Conservation (phyloP, 257 asterid species). For the Orobanche coerulescens region DNA sequence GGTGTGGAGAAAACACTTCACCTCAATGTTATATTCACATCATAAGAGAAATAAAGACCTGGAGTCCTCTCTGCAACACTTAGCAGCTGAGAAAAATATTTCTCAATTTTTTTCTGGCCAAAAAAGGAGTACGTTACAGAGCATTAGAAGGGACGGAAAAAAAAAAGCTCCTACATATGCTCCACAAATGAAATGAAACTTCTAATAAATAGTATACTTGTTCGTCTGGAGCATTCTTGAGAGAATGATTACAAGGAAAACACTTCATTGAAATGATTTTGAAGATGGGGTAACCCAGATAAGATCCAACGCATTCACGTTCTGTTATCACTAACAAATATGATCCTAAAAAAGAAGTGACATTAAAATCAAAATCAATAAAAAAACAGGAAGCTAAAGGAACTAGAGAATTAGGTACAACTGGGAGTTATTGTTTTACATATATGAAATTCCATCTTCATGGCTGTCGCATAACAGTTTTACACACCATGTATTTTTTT, state of each 20-base stretch:
- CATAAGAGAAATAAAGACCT: constrained; percentile 84
- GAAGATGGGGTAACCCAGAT: constrained; percentile 72
- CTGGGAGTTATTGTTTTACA: background rate
- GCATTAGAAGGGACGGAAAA: constrained; percentile 12
- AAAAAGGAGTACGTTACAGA: constrained; percentile 15
- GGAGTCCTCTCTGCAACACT: constrained; percentile 60
- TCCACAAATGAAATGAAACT: constrained; percentile 9
- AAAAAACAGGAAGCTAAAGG: constrained; percentile 6
- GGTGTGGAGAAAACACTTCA: constrained; percentile 19
- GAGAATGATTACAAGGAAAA: constrained; percentile 75
- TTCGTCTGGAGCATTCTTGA: constrained; percentile 58
- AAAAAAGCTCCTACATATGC: constrained; percentile 1
- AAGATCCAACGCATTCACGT: constrained; percentile 73
- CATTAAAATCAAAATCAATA: background rate
- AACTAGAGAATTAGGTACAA: background rate
- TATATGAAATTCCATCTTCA: background rate
- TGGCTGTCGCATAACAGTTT: background rate
- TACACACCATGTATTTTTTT: background rate
- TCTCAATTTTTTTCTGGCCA: constrained; percentile 71
- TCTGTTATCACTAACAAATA: constrained; percentile 68
- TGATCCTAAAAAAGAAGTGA: constrained; percentile 47
- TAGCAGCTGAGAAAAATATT: constrained; percentile 59
- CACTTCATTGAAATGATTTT: constrained; percentile 65
- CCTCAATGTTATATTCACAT: constrained; percentile 90
- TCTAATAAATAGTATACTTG: constrained; percentile 40